Percentiles rank a stretch among this genome's conserved stretches.
These are phyloP conservation scores for Aspergillus carlsbadensis DNA, from an alignment of 495 filamentous ascomycete genomes.

Conservation along the genomic window DNA sequence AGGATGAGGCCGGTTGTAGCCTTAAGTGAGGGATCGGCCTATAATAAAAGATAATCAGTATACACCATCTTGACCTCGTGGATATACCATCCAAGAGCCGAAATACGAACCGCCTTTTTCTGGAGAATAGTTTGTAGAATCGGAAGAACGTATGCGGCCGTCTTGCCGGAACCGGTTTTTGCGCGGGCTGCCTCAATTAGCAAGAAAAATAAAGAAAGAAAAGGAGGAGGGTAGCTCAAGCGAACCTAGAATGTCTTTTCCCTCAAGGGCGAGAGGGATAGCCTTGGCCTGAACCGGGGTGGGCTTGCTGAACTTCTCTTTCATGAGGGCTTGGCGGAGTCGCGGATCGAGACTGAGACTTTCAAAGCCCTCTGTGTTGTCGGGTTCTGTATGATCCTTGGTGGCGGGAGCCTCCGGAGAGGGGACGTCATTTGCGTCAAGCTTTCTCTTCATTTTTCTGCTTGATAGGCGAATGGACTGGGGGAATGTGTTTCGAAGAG, in stretches of 20 bases:
- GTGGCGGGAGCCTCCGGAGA: slow-evolving; percentile 33
- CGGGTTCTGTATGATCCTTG: slow-evolving; percentile 19
- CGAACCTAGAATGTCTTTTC: slow-evolving; percentile 80
- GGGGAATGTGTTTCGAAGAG: not conserved
- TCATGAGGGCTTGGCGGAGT: slow-evolving; percentile 79
- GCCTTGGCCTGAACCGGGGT: slow-evolving; percentile 83
- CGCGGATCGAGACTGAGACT: slow-evolving; percentile 75
- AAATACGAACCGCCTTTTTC: slow-evolving; percentile 61
- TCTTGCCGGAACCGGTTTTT: slow-evolving; percentile 94
- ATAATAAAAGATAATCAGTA: not conserved
- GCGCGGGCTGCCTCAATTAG: slow-evolving; percentile 62
- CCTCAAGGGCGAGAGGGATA: slow-evolving; percentile 87
- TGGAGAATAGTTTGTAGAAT: slow-evolving; percentile 78
- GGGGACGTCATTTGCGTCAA: slow-evolving; percentile 59
- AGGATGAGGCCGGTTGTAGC: slow-evolving; percentile 73
- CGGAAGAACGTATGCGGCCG: slow-evolving; percentile 93
- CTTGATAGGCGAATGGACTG: slow-evolving; percentile 3
- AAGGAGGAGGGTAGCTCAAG: not conserved
- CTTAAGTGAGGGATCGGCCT: slow-evolving; percentile 44
- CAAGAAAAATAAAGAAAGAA: not conserved
- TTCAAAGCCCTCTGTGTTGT: slow-evolving; percentile 40
- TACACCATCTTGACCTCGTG: not conserved
- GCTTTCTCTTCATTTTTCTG: slow-evolving; percentile 61
- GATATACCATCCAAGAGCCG: not conserved
- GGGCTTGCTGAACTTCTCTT: slow-evolving; percentile 78